These are phyloP conservation scores for Starmera pachycereana DNA, from an alignment of 805 yeast species.

Conservation along the genomic window DNA sequence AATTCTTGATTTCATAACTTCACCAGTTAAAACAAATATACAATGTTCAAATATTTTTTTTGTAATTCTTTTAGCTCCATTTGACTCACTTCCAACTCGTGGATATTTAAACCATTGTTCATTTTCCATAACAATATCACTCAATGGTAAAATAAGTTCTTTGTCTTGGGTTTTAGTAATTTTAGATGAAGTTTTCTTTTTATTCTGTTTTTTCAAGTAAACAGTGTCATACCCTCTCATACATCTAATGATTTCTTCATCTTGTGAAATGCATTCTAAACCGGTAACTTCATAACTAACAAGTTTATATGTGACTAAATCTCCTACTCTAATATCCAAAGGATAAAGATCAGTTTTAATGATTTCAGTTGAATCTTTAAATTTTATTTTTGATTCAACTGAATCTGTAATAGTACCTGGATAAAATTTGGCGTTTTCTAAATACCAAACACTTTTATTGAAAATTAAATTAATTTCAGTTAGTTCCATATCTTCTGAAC, in stretches of 20 bases:
- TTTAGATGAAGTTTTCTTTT: constrained; percentile 3
- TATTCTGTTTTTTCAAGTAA: constrained; percentile 20
- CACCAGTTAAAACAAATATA: constrained; percentile 30
- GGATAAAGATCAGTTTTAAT: constrained; percentile 20
- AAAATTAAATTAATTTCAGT: constrained; percentile 20
- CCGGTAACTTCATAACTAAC: constrained; percentile 36
- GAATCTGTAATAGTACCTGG: constrained; percentile 33
- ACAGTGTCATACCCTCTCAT: constrained; percentile 52
- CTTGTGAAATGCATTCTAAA: constrained; percentile 20
- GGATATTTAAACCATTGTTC: neutral
- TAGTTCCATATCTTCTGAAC: constrained; percentile 7
- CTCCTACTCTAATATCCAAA: constrained; percentile 50
- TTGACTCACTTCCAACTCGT: constrained; percentile 1
- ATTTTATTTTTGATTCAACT: constrained; percentile 21
- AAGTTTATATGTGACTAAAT: constrained; percentile 29
- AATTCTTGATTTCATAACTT: constrained; percentile 22
- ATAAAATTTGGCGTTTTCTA: constrained; percentile 35
- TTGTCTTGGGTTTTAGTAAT: too few species aligned
- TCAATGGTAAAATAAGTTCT: constrained; percentile 6
- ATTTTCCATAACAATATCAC: constrained; percentile 1
- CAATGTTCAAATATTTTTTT: constrained; percentile 23
- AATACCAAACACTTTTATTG: constrained; percentile 42
- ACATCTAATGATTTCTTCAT: constrained; percentile 31
- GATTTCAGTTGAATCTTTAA: constrained; percentile 26
- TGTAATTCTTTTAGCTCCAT: neutral